These are phyloP conservation scores for Clathrus columnatus DNA, from an alignment of 768 basidiomycete genomes.

Conservation along the genomic window DNA sequence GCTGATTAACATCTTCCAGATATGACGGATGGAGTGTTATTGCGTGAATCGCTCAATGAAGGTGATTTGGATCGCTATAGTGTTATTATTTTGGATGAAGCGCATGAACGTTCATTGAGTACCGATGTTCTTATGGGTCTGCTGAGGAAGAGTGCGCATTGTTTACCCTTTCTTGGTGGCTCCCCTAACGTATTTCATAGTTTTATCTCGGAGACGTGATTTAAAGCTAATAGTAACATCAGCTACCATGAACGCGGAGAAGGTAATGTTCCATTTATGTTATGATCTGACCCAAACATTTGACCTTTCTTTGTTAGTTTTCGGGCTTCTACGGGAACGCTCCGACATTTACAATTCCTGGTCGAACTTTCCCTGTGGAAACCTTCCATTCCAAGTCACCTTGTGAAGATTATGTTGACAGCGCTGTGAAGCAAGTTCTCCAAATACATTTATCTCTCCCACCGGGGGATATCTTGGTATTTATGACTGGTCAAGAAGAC, in stretches of 20 bases:
- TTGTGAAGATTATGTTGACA: slow-evolving; percentile 98
- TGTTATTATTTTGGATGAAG: slow-evolving; percentile 97
- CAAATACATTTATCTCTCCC: slow-evolving; percentile 93
- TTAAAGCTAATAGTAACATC: slow-evolving; percentile 96
- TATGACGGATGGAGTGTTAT: slow-evolving; percentile 97
- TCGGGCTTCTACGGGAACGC: slow-evolving; percentile 93
- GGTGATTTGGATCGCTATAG: slow-evolving; percentile 97
- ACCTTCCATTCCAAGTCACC: slow-evolving; percentile 94
- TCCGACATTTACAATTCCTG: slow-evolving; percentile 87
- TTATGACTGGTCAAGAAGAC: slow-evolving; percentile 99
- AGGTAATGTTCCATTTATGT: slow-evolving; percentile 44
- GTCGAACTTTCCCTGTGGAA: slow-evolving; percentile 96
- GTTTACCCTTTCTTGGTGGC: slow-evolving; percentile 1
- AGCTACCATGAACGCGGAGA: slow-evolving; percentile 99
- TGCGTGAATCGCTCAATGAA: slow-evolving; percentile 97
- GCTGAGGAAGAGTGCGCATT: slow-evolving; percentile 71
- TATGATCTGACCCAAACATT: slow-evolving; percentile 1
- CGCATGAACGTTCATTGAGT: slow-evolving; percentile 93
- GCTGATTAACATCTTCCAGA: slow-evolving; percentile 37
- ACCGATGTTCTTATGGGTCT: slow-evolving; percentile 99
- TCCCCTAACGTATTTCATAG: slow-evolving; percentile 26
- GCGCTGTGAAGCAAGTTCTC: slow-evolving; percentile 94
- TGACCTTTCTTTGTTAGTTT: slow-evolving; percentile 47
- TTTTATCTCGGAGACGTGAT: slow-evolving; percentile 84
- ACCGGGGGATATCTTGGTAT: slow-evolving; percentile 90